These are phyloP conservation scores for Diplodia seriata DNA, from an alignment of 2,329 filamentous ascomycete genomes.

Conservation along the genomic window DNA sequence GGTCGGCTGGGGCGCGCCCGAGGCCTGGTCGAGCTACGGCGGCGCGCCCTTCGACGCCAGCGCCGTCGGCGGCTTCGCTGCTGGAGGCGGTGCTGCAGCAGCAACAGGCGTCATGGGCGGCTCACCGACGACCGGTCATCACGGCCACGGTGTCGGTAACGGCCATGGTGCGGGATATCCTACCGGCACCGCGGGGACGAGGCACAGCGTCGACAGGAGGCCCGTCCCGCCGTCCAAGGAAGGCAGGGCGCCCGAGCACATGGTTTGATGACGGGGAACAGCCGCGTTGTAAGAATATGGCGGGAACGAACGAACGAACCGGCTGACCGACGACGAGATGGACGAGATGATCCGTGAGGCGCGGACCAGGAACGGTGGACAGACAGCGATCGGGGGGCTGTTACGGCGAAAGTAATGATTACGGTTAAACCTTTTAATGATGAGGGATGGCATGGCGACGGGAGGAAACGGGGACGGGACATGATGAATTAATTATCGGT, in stretches of 20 bases:
- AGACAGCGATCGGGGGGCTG: too few species aligned
- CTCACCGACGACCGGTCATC: background rate
- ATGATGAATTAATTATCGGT: background rate
- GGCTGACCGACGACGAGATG: too few species aligned
- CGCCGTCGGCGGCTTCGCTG: conserved; percentile 36
- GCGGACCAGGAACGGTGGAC: too few species aligned
- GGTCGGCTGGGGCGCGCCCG: conserved; percentile 64
- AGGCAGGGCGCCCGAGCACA: background rate
- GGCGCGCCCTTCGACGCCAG: conserved; percentile 54
- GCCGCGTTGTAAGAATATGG: too few species aligned
- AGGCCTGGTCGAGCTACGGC: conserved; percentile 47
- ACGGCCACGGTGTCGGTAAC: background rate
- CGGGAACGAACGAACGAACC: too few species aligned
- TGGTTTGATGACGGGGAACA: background rate
- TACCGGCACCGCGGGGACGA: conserved; percentile 18
- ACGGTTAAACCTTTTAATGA: background rate
- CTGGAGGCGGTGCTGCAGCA: background rate
- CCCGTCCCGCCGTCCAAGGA: conserved; percentile 37
- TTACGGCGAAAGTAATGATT: background rate
- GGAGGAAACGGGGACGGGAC: background rate
- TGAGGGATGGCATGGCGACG: background rate
- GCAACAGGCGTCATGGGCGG: background rate
- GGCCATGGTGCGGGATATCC: conserved; percentile 8
- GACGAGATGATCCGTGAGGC: too few species aligned
- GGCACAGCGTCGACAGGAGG: conserved; percentile 42